phyloP scores from a whole-genome alignment of 805 yeast species.

The Candida insectalens region DNA sequence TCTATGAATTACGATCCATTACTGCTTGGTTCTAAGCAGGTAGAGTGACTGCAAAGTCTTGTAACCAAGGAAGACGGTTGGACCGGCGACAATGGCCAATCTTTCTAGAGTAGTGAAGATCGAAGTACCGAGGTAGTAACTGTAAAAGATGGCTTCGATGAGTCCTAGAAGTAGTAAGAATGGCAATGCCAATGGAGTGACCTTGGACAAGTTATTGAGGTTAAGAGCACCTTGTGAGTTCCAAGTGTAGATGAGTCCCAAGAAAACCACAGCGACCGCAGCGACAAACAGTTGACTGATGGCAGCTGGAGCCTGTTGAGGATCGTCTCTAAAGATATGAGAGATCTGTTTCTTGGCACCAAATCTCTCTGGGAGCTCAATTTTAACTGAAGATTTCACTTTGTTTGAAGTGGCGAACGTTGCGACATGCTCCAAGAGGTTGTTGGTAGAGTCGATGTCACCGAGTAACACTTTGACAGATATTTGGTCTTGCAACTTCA shows the following conservation, averaged over 20 bases:
- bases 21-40: slow-evolving; percentile 20
- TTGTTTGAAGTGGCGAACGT: slow-evolving; percentile 10
- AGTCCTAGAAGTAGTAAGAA: slow-evolving; percentile 39
- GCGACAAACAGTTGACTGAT: slow-evolving; percentile 44
- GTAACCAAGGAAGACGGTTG: slow-evolving; percentile 55
- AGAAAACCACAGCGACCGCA: slow-evolving; percentile 31
- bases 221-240: slow-evolving; percentile 25
- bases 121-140: slow-evolving; percentile 48
- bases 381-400: slow-evolving; percentile 5
- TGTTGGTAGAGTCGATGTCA: slow-evolving; percentile 9
- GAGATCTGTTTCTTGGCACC: slow-evolving; percentile 51
- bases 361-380: slow-evolving; percentile 24
- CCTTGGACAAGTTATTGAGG: slow-evolving; percentile 25
- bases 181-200: slow-evolving; percentile 16
- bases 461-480: slow-evolving; percentile 19
- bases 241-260: slow-evolving; percentile 37
- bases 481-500: slow-evolving; percentile 12
- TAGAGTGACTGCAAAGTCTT: slow-evolving; percentile 41
- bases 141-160: slow-evolving; percentile 43
- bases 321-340: slow-evolving; percentile 50
- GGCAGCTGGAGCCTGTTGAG: slow-evolving; percentile 38
- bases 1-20: no score
- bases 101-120: slow-evolving; percentile 51
- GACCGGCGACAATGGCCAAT: slow-evolving; percentile 36
- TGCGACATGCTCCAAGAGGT: slow-evolving; percentile 7